Percentiles rank a stretch among this genome's conserved stretches.
Conservation (phyloP, 2,329 filamentous ascomycete species). For the Setomelanomma holmii region DNA sequence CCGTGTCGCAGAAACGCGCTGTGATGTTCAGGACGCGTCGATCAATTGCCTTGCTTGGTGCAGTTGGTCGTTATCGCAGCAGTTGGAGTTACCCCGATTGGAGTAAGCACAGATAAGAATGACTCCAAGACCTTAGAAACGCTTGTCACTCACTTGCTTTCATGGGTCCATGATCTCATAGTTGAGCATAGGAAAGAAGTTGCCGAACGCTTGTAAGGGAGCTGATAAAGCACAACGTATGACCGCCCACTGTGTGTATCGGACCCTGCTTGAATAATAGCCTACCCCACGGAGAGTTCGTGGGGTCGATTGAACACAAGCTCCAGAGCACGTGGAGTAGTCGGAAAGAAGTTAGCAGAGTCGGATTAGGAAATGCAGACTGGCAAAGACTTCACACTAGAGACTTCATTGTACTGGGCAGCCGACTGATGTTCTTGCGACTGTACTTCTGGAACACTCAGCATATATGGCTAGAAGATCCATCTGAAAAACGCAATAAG, state of each 20-base stretch:
- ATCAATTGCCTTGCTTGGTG: not conserved
- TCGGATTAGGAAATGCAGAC: too few relatives aligned
- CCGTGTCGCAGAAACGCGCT: not conserved
- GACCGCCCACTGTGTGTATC: not conserved
- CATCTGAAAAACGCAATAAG: too few relatives aligned
- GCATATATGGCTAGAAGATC: too few relatives aligned
- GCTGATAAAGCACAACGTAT: not conserved
- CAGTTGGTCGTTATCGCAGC: not conserved
- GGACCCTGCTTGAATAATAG: not conserved
- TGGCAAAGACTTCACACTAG: too few relatives aligned
- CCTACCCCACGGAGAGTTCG: not conserved
- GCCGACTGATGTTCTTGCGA: too few relatives aligned
- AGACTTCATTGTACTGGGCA: too few relatives aligned
- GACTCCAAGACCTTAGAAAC: not conserved
- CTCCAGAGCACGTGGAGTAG: too few relatives aligned
- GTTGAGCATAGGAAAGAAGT: not conserved
- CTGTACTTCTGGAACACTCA: too few relatives aligned
- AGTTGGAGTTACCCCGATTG: not conserved
- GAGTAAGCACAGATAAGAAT: not conserved
- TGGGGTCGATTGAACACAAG: not conserved
- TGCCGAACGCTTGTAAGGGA: constrained; percentile 1
- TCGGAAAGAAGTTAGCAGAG: too few relatives aligned
- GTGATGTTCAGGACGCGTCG: not conserved
- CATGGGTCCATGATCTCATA: not conserved
- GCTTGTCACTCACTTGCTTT: not conserved